These are phyloP conservation scores for Pseudoperonospora humuli DNA, from an alignment of 352 stramenopile genomes.

Conservation along the genomic window DNA sequence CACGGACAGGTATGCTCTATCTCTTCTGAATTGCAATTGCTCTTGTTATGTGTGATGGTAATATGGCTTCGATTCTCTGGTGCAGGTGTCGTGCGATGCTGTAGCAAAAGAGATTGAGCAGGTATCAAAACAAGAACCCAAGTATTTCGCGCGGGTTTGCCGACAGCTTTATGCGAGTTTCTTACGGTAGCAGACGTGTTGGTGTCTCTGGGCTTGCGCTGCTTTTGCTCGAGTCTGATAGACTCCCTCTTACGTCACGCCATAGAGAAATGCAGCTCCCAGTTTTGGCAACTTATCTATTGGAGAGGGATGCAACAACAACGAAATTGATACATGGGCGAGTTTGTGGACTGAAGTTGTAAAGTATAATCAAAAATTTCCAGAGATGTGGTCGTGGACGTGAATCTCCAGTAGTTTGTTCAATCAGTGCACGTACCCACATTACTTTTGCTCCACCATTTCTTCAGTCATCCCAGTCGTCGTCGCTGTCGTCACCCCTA, in stretches of 20 bases:
- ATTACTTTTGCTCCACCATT: background rate
- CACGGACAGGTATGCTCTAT: slow-evolving; percentile 39
- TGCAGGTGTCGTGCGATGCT: slow-evolving; percentile 44
- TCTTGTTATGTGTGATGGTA: background rate
- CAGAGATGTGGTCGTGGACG: slow-evolving; percentile 4
- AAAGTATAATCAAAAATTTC: slow-evolving; percentile 44
- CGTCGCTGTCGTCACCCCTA: slow-evolving; percentile 50
- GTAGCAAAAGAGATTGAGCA: slow-evolving; percentile 39
- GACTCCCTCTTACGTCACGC: background rate
- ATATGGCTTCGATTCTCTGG: background rate
- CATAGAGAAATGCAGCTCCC: background rate
- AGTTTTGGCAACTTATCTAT: slow-evolving; percentile 30
- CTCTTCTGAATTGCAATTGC: background rate
- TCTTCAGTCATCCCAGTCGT: slow-evolving; percentile 80
- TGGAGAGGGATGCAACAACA: slow-evolving; percentile 11
- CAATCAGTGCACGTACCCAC: background rate
- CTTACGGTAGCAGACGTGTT: slow-evolving; percentile 20
- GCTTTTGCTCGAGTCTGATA: background rate
- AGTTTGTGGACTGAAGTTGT: slow-evolving; percentile 19
- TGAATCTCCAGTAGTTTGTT: background rate
- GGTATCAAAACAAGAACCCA: slow-evolving; percentile 30
- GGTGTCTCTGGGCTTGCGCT: slow-evolving; percentile 1
- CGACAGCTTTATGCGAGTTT: slow-evolving; percentile 39
- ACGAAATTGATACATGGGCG: slow-evolving; percentile 2
- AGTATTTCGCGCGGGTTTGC: slow-evolving; percentile 55